Evolutionary conservation across 2,329 filamentous ascomycete species (phyloP), one percentile per base, ranked within the genome.

Genomic region (Ceratocystis eucalypticola): DNA sequence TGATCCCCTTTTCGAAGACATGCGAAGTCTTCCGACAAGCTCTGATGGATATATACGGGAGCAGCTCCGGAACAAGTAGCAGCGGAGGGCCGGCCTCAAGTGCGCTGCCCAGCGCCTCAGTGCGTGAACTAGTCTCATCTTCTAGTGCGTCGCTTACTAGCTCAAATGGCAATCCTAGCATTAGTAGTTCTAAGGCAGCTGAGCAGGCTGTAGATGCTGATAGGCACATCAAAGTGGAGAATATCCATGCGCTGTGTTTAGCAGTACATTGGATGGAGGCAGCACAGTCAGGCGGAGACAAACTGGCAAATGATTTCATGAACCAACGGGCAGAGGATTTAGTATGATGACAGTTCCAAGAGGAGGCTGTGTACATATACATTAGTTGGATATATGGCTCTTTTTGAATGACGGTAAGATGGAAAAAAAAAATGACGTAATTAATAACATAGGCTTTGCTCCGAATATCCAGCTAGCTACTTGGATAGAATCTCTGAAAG

Each of bases 201-300:
- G 59, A 46, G 30, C 45, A 62, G 59, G 8, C 28, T 10, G 55
- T 22, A 4, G 30, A 53, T 33, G 33, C 55, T 20, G 28, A 50
- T 33, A 44, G 22, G 7, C 69, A 8, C 70, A 70, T 15, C 70
- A 69, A 4, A 66, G 64, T 6, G 68, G 91, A 96, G 55, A 59
- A 59, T 74, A 89, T 90, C 1, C 88, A 88, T 65, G 85, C 91
- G 53, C 94, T 97, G 89, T 96, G 92, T 72, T 84, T 96, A 67
- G 93, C 93, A 8, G 86, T 95, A 76, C 93, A 97, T 78, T 97
- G 93, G 92, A 96, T 97, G 91, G 90, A 93, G 77, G 80, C 89
- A 70, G 91, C 89, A 46, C 88, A 90, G 71, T 82, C 83, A 65
- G 91, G 91, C n/a, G 91, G 91, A 0, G 93, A 97, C 74, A 84